A percentile compares a stretch with the other conserved stretches of the same genome.
These are phyloP conservation scores for Tetracladium maxilliforme DNA, from an alignment of 2,329 filamentous ascomycete genomes.

Conservation along the genomic window DNA sequence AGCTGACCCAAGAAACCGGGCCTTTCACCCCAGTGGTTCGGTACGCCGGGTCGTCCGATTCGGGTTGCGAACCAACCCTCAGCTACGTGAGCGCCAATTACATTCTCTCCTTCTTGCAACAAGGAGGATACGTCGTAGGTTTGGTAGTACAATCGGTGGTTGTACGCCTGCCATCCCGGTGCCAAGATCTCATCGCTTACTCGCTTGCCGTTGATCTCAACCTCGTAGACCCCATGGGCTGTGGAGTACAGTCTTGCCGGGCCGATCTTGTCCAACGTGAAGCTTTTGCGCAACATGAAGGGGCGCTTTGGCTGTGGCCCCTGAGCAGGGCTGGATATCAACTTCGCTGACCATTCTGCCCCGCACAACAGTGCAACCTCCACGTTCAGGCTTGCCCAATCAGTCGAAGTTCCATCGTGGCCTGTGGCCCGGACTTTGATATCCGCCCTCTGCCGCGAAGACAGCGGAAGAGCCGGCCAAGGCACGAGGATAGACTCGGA, in stretches of 20 bases:
- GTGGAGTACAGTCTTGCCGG: constrained; percentile 17
- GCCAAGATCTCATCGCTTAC: constrained; percentile 25
- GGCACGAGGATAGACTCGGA: constrained; percentile 19
- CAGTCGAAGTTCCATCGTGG: constrained; percentile 4
- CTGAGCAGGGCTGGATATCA: too few species aligned
- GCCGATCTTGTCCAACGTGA: too few species aligned
- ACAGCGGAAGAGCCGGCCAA: constrained; percentile 20
- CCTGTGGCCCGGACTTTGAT: constrained; percentile 15
- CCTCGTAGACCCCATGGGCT: constrained; percentile 24
- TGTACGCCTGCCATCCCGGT: constrained; percentile 36
- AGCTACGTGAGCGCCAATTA: constrained; percentile 23
- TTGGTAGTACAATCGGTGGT: constrained; percentile 30
- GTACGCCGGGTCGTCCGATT: constrained; percentile 16
- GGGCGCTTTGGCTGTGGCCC: too few species aligned
- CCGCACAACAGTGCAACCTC: constrained; percentile 2
- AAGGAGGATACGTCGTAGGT: constrained; percentile 31
- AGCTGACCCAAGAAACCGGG: constrained; percentile 14
- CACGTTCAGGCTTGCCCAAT: constrained; percentile 11
- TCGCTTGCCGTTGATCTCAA: constrained; percentile 27
- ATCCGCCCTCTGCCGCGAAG: constrained; percentile 8
- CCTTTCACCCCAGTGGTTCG: constrained; percentile 23
- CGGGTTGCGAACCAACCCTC: constrained; percentile 33
- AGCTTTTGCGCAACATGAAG: too few species aligned
- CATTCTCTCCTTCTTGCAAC: constrained; percentile 19
- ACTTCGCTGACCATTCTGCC: constrained; percentile 3